phyloP scores from a whole-genome alignment of 441 rosid species.

The Brassica hybrid region DNA sequence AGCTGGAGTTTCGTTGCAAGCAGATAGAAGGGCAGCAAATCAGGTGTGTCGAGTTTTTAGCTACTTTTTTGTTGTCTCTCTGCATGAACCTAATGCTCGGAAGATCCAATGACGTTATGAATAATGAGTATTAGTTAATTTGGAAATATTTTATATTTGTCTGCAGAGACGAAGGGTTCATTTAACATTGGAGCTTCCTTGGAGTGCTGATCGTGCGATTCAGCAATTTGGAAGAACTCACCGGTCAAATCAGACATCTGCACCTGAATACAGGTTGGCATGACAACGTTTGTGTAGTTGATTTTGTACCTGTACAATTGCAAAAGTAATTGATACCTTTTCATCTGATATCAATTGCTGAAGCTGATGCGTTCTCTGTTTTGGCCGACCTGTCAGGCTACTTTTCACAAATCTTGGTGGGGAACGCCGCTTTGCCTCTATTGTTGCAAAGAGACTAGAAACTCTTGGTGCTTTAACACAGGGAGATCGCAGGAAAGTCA shows the following conservation, averaged over 20 bases:
- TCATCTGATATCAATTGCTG: slow-evolving; percentile 7
- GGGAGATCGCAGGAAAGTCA: slow-evolving; percentile 92
- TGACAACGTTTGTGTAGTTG: slow-evolving; percentile 30
- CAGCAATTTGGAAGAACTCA: slow-evolving; percentile 99
- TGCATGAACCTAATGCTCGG: slow-evolving; percentile 15
- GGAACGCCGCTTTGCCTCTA: slow-evolving; percentile 99
- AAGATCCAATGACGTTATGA: slow-evolving; percentile 16
- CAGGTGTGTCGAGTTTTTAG: slow-evolving; percentile 59
- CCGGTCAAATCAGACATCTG: slow-evolving; percentile 99
- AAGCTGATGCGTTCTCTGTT: slow-evolving; percentile 28
- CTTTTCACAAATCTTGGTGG: slow-evolving; percentile 97
- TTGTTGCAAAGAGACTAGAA: slow-evolving; percentile 97
- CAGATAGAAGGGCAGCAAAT: slow-evolving; percentile 94
- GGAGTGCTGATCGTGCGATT: slow-evolving; percentile 99
- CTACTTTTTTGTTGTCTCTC: slow-evolving; percentile 10
- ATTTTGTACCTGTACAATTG: slow-evolving; percentile 8
- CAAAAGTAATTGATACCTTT: slow-evolving; percentile 17
- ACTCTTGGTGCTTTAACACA: slow-evolving; percentile 98
- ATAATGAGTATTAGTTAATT: slow-evolving; percentile 28
- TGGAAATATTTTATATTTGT: slow-evolving; percentile 24
- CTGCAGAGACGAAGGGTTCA: slow-evolving; percentile 95
- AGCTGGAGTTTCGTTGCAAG: slow-evolving; percentile 99
- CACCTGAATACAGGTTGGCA: slow-evolving; percentile 92
- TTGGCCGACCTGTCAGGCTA: slow-evolving; percentile 56
- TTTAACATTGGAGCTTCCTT: slow-evolving; percentile 96